Percentiles rank a stretch among this genome's conserved stretches.
phyloP scores from a whole-genome alignment of 768 basidiomycete genomes.

The Suillus placidus region DNA sequence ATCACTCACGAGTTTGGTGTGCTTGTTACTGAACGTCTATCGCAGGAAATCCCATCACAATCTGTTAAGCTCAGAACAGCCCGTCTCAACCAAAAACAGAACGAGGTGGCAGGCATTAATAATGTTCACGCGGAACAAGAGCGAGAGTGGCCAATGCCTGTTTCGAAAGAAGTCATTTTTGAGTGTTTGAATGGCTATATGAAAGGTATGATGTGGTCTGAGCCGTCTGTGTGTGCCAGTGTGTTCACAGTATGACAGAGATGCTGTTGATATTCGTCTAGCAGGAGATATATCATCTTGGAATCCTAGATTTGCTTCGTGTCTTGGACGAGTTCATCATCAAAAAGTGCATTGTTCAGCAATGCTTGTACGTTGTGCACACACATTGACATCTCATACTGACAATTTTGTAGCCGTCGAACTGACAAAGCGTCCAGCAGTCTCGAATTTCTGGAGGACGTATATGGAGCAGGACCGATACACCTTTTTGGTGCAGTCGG shows the following conservation, averaged over 20 bases:
- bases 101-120: not conserved
- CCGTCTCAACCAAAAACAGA: not conserved
- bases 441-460: not conserved
- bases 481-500: not conserved
- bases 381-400: not conserved
- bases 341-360: not conserved
- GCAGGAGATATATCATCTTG: not conserved
- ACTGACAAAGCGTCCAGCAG: not conserved
- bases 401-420: not conserved
- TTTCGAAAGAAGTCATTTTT: not conserved
- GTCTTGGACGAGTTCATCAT: not conserved
- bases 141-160: too few species aligned
- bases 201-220: not conserved
- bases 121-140: too few species aligned
- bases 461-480: not conserved
- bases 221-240: conserved; percentile 3
- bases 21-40: not conserved
- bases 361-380: not conserved
- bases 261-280: not conserved
- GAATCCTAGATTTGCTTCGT: not conserved
- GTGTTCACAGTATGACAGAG: not conserved
- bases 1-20: not conserved
- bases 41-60: not conserved
- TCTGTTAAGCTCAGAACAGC: not conserved
- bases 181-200: conserved; percentile 1